A percentile compares a stretch with the other conserved stretches of the same genome.
phyloP scores from a whole-genome alignment of 1,284 basidiomycete genomes.

The Cutaneotrichosporon cutaneum region DNA sequence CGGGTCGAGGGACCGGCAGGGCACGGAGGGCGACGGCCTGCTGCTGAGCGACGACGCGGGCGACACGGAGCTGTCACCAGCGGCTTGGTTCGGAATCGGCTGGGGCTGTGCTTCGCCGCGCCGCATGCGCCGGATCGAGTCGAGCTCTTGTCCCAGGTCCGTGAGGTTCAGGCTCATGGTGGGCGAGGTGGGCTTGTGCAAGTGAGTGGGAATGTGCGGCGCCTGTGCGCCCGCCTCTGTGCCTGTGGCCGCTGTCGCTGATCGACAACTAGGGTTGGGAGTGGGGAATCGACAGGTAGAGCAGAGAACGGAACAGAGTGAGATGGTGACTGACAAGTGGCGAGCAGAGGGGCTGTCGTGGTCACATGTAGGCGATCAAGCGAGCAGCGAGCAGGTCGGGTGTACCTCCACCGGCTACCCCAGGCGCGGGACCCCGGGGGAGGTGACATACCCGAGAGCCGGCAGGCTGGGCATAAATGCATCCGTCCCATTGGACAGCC shows the following conservation, averaged over 20 bases:
- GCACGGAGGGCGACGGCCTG: background rate
- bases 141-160: slow-evolving; percentile 23
- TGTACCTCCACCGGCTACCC: background rate
- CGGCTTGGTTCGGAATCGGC: slow-evolving; percentile 2
- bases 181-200: background rate
- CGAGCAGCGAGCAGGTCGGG: background rate
- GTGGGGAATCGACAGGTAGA: background rate
- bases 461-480: background rate
- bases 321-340: background rate
- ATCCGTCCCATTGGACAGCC: background rate
- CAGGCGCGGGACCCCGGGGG: background rate
- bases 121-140: slow-evolving; percentile 21
- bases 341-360: background rate
- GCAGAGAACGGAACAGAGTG: background rate
- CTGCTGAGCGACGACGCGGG: slow-evolving; percentile 6
- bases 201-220: background rate
- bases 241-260: background rate
- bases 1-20: background rate
- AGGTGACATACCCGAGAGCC: background rate
- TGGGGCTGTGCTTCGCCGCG: slow-evolving; percentile 1
- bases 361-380: background rate
- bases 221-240: background rate
- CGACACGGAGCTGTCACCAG: background rate
- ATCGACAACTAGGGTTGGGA: background rate
- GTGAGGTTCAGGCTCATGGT: slow-evolving; percentile 24